Percentiles rank a stretch among this genome's conserved stretches.
These are phyloP conservation scores for Somion occarium DNA, from an alignment of 1,284 basidiomycete species.

Conservation along the genomic window DNA sequence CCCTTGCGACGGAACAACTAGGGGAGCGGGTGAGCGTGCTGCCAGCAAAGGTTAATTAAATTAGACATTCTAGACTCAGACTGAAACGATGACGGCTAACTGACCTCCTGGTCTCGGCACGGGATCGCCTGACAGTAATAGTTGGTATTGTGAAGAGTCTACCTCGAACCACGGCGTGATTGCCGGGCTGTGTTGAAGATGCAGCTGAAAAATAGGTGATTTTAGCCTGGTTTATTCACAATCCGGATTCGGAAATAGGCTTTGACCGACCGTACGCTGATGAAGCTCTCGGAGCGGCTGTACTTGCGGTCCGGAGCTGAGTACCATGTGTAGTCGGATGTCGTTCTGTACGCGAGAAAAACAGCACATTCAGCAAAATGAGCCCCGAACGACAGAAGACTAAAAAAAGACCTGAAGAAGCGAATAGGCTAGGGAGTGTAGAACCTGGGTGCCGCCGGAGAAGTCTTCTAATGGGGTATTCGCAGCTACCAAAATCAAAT, in stretches of 20 bases:
- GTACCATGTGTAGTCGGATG: conserved; percentile 56
- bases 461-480: not conserved
- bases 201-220: conserved; percentile 10
- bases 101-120: not conserved
- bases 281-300: conserved; percentile 44
- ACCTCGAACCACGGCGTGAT: conserved; percentile 34
- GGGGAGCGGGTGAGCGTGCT: not conserved
- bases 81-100: not conserved
- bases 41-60: not conserved
- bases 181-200: conserved; percentile 20
- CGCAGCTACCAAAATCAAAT: conserved; percentile 53
- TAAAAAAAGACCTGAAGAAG: conserved; percentile 39
- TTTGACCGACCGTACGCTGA: conserved; percentile 43
- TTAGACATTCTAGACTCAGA: not conserved
- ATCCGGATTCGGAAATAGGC: conserved; percentile 2
- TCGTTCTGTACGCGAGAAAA: conserved; percentile 34
- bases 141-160: conserved; percentile 15
- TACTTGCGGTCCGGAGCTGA: conserved; percentile 41
- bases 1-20: not conserved
- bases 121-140: conserved; percentile 2
- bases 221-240: not conserved
- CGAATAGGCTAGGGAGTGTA: conserved; percentile 25
- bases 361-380: conserved; percentile 4
- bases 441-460: not conserved
- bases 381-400: no score